phyloP scores from a whole-genome alignment of 352 stramenopile species.

The Aphanomyces invadans region DNA sequence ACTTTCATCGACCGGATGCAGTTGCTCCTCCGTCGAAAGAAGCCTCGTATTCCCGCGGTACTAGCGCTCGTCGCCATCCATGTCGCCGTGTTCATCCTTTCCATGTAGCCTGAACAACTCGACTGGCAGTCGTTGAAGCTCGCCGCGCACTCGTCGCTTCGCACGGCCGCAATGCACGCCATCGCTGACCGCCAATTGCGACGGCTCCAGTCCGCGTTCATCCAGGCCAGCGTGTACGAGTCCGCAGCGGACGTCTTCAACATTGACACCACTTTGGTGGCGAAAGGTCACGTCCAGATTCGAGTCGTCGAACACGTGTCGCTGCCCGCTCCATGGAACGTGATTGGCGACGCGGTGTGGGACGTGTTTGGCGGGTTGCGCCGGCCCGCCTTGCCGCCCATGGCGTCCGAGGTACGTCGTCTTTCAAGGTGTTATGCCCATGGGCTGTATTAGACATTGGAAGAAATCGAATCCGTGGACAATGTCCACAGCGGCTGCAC shows the following conservation, averaged over 20 bases:
- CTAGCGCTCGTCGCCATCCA: neutral
- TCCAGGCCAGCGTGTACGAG: conserved; percentile 4
- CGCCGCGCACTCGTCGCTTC: neutral
- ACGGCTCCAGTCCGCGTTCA: neutral
- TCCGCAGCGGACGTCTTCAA: neutral
- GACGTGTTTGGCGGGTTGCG: neutral
- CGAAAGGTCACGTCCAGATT: no score
- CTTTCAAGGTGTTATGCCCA: neutral
- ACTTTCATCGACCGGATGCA: conserved; percentile 10
- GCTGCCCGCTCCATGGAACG: neutral
- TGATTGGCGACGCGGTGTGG: conserved; percentile 3
- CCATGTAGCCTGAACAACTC: no score
- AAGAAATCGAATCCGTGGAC: conserved; percentile 9
- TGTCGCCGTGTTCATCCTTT: neutral
- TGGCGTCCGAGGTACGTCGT: neutral
- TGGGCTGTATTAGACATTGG: conserved; percentile 3
- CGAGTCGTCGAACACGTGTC: neutral
- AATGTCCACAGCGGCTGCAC: neutral
- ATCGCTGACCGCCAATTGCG: conserved; percentile 7
- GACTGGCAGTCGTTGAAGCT: conserved; percentile 16
- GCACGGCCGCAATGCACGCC: neutral
- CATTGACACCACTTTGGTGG: no score
- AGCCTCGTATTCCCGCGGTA: neutral
- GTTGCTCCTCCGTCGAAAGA: neutral
- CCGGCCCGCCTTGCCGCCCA: neutral